phyloP scores from a whole-genome alignment of 345 rosid species.

The Populus euphratica region DNA sequence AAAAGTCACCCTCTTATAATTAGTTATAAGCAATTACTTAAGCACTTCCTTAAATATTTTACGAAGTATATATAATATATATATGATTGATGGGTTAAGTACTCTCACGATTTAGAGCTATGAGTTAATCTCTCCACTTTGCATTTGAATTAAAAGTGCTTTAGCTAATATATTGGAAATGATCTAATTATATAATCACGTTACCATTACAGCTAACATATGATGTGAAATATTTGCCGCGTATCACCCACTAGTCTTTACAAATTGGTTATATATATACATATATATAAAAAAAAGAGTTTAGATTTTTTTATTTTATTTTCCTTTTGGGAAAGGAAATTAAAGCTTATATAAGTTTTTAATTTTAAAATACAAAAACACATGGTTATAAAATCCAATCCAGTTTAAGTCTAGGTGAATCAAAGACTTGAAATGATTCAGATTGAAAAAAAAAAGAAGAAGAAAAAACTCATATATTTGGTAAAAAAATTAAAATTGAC shows the following conservation, averaged over 20 bases:
- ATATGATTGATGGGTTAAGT: background rate
- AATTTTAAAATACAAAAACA: too few relatives aligned
- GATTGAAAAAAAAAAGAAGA: too few relatives aligned
- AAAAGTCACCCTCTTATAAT: background rate
- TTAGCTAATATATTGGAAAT: background rate
- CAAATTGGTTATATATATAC: background rate
- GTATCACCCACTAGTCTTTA: background rate
- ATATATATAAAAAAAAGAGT: too few relatives aligned
- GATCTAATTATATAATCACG: background rate
- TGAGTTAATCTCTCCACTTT: background rate
- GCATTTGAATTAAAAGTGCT: background rate
- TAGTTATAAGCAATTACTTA: background rate
- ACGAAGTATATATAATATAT: background rate
- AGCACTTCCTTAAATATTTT: background rate
- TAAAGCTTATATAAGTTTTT: too few relatives aligned
- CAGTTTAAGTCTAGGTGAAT: fast-evolving
- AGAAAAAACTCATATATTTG: too few relatives aligned
- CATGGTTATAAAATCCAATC: too few relatives aligned
- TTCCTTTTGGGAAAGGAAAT: too few relatives aligned
- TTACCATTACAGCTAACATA: background rate
- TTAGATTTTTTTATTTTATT: fast-evolving
- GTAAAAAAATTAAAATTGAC: too few relatives aligned
- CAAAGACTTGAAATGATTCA: fast-evolving
- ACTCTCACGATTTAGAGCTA: background rate
- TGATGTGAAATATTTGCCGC: conserved; percentile 1